Evolutionary conservation across 441 rosid species (phyloP).

Genomic region (Pelargonium australe): DNA sequence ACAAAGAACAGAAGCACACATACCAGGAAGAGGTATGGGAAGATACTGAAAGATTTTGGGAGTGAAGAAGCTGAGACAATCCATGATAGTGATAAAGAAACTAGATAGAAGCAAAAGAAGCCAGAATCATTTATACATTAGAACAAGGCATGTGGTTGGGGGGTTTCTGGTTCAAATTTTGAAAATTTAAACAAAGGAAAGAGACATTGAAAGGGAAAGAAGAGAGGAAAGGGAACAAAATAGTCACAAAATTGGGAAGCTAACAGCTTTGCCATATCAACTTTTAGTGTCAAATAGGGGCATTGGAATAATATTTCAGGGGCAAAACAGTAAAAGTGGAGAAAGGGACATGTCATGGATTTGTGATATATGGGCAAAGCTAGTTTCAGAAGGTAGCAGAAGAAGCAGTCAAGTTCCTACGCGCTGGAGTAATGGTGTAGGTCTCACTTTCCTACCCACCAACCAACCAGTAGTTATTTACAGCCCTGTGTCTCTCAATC

Average conservation of each 20-base stretch:
- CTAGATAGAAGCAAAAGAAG: not conserved
- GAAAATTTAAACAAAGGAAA: not conserved
- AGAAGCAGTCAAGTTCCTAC: not conserved
- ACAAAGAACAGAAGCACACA: not conserved
- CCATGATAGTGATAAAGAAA: not conserved
- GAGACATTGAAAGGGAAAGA: not conserved
- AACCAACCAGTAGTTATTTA: not conserved
- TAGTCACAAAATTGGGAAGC: not conserved
- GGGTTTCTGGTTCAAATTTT: not conserved
- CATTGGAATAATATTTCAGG: not conserved
- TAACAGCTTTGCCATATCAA: not conserved
- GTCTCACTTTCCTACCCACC: slow-evolving; percentile 1
- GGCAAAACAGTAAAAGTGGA: not conserved
- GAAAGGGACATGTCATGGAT: not conserved
- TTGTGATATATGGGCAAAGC: not conserved
- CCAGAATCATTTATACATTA: not conserved
- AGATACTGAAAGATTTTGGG: not conserved
- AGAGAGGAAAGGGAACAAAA: not conserved
- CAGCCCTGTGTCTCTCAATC: not conserved
- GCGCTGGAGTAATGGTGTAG: not conserved
- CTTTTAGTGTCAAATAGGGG: not conserved
- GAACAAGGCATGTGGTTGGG: not conserved
- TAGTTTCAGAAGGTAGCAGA: too few species aligned
- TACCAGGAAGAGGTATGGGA: not conserved
- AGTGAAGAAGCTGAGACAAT: not conserved